Conservation (phyloP, 2,329 filamentous ascomycete species). For the Alternaria sp. region DNA sequence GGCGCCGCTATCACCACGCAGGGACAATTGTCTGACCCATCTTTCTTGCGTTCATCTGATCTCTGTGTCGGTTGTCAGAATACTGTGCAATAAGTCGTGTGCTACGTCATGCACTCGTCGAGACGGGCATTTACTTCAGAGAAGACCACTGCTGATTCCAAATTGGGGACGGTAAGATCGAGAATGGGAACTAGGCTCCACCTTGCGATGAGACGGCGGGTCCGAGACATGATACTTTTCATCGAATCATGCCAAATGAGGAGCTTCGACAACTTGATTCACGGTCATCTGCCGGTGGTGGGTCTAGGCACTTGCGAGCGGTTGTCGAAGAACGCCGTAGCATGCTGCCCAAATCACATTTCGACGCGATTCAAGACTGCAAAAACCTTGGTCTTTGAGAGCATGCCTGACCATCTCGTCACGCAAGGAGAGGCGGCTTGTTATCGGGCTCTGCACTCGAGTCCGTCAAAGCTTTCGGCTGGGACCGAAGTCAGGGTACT, state of each 20-base stretch:
- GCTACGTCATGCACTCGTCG: constrained; percentile 26
- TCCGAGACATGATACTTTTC: constrained; percentile 18
- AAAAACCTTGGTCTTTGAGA: not conserved
- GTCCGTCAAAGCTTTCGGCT: constrained; percentile 26
- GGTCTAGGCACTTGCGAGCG: not conserved
- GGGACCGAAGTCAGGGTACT: constrained; percentile 34
- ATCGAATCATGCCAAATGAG: constrained; percentile 28
- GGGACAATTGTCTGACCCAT: constrained; percentile 27
- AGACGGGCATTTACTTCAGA: constrained; percentile 12
- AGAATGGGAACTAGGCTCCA: constrained; percentile 26
- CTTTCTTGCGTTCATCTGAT: constrained; percentile 15
- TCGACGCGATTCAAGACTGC: not conserved
- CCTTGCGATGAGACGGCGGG: constrained; percentile 24
- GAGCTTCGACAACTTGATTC: constrained; percentile 18
- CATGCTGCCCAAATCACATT: constrained; percentile 3
- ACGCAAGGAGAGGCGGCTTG: constrained; percentile 6
- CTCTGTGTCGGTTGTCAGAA: constrained; percentile 15
- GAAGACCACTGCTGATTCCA: constrained; percentile 12
- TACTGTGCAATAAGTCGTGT: constrained; percentile 5
- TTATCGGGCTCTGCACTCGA: constrained; percentile 10
- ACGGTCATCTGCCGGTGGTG: constrained; percentile 6
- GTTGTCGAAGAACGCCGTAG: not conserved
- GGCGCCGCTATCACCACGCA: constrained; percentile 28
- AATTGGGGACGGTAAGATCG: constrained; percentile 23
- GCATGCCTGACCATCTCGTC: not conserved